A percentile compares a stretch with the other conserved stretches of the same genome.
These are phyloP conservation scores for Raphanus hybrid DNA, from an alignment of 441 rosid species.

Conservation along the genomic window DNA sequence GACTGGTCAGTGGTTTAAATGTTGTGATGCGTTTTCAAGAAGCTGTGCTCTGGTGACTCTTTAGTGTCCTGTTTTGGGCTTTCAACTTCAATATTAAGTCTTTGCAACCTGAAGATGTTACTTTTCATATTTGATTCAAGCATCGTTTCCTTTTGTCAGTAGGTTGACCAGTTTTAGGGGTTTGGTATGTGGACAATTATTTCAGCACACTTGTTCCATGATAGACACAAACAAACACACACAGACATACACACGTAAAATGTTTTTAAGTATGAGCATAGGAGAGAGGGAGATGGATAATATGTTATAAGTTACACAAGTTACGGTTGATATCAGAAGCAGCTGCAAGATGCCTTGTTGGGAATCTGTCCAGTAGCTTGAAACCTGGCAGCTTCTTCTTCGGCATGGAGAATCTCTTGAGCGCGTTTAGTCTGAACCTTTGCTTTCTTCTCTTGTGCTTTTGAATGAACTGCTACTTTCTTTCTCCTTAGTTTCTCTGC, in stretches of 20 bases:
- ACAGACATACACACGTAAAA: neutral
- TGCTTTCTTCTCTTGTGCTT: constrained; percentile 81
- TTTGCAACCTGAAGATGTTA: constrained; percentile 1
- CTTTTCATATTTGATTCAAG: constrained; percentile 2
- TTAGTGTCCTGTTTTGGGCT: constrained; percentile 17
- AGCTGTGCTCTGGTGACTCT: constrained; percentile 27
- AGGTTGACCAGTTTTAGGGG: constrained; percentile 14
- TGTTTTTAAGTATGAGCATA: constrained; percentile 2
- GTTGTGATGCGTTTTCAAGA: constrained; percentile 17
- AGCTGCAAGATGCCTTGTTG: constrained; percentile 59
- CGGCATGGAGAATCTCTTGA: constrained; percentile 73
- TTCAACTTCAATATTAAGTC: constrained; percentile 27
- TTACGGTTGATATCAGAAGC: constrained; percentile 56
- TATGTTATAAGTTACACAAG: constrained; percentile 7
- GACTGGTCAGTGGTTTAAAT: constrained; percentile 34
- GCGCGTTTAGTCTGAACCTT: constrained; percentile 71
- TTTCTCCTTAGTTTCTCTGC: constrained; percentile 69
- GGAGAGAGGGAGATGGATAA: neutral
- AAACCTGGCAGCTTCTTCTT: constrained; percentile 76
- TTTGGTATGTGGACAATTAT: constrained; percentile 1
- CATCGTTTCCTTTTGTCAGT: constrained; percentile 4
- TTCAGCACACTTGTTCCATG: constrained; percentile 14
- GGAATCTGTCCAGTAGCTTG: constrained; percentile 74
- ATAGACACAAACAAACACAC: constrained; percentile 21
- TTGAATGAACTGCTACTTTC: constrained; percentile 60